Evolutionary conservation across 768 basidiomycete species (phyloP), one percentile per base, ranked within the genome.

Genomic region (Obba rivulosa): DNA sequence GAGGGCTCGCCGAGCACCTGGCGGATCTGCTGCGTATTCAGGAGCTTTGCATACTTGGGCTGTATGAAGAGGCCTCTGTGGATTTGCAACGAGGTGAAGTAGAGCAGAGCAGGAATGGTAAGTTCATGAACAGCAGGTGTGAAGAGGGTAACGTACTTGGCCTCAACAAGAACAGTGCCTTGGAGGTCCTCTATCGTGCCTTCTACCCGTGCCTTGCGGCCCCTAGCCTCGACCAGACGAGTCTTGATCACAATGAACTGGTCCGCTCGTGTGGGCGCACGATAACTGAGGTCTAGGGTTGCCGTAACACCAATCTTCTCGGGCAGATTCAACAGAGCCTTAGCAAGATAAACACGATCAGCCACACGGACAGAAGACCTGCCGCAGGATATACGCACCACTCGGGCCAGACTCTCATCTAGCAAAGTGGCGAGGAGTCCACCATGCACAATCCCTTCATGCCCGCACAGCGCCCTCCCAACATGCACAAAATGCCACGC

Each of bases 371-470:
- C 28, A 31, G 28, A 31, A 31, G 13, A 31, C 28, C 13, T 13
- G 13, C n/a, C 9, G 48, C 5, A 41, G 10, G 17, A 14, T 8
- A n/a, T 3, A 69, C 83, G 52, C 59, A 94, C 94, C 57, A 81
- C 86, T 51, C 95, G 71, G 47, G 84, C 84, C 37, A 96, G 62
- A 14, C 74, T 73, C 72, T 99, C 95, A 54, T 99, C 95, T 47
- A 96, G 63, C 16, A 98, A 65, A 2, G 92, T 96, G 34, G 93
- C 92, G 17, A 98, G 71, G 50, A 98, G 59, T 1, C 95, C 95
- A 0, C 95, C 95, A 57, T 99, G 95, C 2, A 97, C 70, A 52
- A 99, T 92, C 0, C 95, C 95, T 66, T 95, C 92, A 53, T 95
- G 87, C 3, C 90, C 94, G 60, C 95, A 98, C 44, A 98, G 53